A percentile compares a stretch with the other conserved stretches of the same genome.
Evolutionary conservation across 257 asterid genomes (phyloP).

Genomic region (Anisodus acutangulus): DNA sequence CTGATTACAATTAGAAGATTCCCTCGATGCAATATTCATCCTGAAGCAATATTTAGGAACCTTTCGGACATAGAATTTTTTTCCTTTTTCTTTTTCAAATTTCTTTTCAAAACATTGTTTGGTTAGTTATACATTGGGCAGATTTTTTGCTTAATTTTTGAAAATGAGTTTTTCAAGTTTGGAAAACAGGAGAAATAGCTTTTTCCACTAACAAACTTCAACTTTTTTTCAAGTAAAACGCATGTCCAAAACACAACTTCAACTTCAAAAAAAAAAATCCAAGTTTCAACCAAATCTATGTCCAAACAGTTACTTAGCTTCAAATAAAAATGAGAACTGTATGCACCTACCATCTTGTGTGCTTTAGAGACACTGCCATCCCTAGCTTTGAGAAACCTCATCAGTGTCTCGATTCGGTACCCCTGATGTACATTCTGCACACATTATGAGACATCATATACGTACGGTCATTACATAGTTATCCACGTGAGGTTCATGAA

Average conservation of each 20-base stretch:
- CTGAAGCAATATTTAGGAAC: constrained; percentile 19
- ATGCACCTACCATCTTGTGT: constrained; percentile 61
- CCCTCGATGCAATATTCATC: background rate
- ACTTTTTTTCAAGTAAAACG: too few species aligned
- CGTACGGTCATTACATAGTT: background rate
- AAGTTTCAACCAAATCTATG: too few species aligned
- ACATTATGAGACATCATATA: constrained; percentile 1
- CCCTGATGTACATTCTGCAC: constrained; percentile 77
- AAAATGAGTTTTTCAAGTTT: too few species aligned
- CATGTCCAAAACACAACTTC: too few species aligned
- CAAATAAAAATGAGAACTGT: background rate
- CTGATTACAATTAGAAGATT: constrained; percentile 28
- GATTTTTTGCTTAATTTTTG: too few species aligned
- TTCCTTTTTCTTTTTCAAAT: too few species aligned
- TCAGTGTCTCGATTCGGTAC: constrained; percentile 54
- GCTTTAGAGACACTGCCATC: constrained; percentile 73
- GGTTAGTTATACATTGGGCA: too few species aligned
- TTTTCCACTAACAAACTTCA: too few species aligned
- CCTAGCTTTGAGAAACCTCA: constrained; percentile 91
- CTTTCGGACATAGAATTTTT: too few species aligned
- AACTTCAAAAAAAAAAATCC: too few species aligned
- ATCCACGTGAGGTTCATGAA: background rate
- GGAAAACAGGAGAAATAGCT: too few species aligned
- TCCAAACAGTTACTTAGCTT: background rate
- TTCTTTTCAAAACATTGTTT: too few species aligned